Evolutionary conservation across 2,329 filamentous ascomycete species (phyloP).

Genomic region (Teratosphaeria gauchensis): DNA sequence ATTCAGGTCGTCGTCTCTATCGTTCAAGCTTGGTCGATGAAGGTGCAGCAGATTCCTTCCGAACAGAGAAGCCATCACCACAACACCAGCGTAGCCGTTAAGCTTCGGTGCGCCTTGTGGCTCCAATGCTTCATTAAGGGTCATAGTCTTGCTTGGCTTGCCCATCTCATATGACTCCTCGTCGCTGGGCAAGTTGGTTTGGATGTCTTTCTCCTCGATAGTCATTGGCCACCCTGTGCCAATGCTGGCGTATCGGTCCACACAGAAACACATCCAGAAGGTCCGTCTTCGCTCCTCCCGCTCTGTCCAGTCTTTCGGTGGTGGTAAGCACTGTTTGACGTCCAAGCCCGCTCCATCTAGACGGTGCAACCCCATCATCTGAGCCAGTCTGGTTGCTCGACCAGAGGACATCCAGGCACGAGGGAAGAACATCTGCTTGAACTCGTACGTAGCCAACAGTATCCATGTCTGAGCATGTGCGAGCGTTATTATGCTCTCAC

Average conservation of each 20-base stretch:
- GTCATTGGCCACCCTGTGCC: conserved; percentile 96
- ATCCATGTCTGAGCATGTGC: conserved; percentile 79
- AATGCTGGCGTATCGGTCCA: conserved; percentile 88
- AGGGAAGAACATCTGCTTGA: conserved; percentile 96
- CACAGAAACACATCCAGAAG: conserved; percentile 89
- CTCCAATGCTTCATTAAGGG: conserved; percentile 59
- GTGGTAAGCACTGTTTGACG: conserved; percentile 82
- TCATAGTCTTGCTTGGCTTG: conserved; percentile 60
- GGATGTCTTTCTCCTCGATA: conserved; percentile 82
- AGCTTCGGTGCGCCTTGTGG: conserved; percentile 64
- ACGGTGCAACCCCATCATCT: conserved; percentile 90
- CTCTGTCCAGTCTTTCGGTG: conserved; percentile 88
- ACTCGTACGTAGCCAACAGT: conserved; percentile 75
- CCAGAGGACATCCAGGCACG: conserved; percentile 91
- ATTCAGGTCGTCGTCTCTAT: conserved; percentile 78
- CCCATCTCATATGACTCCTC: conserved; percentile 80
- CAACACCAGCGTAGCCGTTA: conserved; percentile 68
- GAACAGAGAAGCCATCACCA: conserved; percentile 80
- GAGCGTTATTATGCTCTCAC: conserved; percentile 77
- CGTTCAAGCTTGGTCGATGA: conserved; percentile 72
- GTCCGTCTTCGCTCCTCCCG: conserved; percentile 81
- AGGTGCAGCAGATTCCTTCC: conserved; percentile 85
- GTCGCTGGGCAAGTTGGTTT: conserved; percentile 72
- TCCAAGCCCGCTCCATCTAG: conserved; percentile 74
- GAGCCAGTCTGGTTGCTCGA: conserved; percentile 64